These are phyloP conservation scores for Vitellaria paradoxa DNA, from an alignment of 179 eudicot species.

Conservation along the genomic window DNA sequence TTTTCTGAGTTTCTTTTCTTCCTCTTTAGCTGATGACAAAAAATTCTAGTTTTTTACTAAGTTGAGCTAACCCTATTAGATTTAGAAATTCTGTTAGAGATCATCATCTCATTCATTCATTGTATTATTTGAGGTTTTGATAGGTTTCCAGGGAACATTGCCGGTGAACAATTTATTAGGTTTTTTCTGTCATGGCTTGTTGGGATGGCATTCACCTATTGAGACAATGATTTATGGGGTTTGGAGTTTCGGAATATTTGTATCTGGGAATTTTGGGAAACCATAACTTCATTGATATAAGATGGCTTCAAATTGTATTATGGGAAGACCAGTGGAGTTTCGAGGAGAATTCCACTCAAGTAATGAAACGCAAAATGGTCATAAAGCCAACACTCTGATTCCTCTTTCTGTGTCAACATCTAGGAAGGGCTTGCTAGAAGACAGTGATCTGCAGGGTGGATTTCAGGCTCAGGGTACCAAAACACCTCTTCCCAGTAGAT, in stretches of 20 bases:
- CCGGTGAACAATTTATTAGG: background rate
- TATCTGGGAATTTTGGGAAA: conserved; percentile 14
- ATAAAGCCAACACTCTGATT: conserved; percentile 8
- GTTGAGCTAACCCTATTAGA: background rate
- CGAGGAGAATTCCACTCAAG: conserved; percentile 26
- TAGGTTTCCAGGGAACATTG: conserved; percentile 2
- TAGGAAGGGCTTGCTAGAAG: conserved; percentile 31
- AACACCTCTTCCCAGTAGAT: conserved; percentile 20
- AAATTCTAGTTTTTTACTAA: background rate
- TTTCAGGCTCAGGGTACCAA: background rate
- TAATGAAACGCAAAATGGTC: conserved; percentile 17
- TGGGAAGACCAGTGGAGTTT: conserved; percentile 16
- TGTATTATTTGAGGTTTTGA: background rate
- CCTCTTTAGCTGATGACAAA: background rate
- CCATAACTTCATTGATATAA: background rate
- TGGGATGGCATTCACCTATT: background rate
- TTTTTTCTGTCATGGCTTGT: background rate
- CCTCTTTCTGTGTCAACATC: conserved; percentile 47
- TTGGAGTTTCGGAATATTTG: conserved; percentile 7
- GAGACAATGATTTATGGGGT: conserved; percentile 7
- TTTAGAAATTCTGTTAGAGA: background rate
- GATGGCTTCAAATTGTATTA: conserved; percentile 39
- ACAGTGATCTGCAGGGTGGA: conserved; percentile 6
- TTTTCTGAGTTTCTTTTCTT: background rate
- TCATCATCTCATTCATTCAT: background rate